phyloP scores from a whole-genome alignment of 768 basidiomycete genomes.

The Pisolithus tinctorius region DNA sequence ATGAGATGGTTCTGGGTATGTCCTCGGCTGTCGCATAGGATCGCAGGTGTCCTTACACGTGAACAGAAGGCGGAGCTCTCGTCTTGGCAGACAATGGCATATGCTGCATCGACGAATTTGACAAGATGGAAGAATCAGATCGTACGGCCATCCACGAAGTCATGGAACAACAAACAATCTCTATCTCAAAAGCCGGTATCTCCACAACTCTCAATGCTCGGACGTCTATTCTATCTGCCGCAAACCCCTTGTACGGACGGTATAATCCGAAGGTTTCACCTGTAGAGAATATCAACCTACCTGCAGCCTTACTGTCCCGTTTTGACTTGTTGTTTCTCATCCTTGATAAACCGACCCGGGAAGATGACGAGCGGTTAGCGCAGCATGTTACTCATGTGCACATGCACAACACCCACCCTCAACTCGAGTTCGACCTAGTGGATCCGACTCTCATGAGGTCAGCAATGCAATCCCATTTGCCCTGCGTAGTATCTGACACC shows the following conservation, averaged over 20 bases:
- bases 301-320: conserved; percentile 91
- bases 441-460: conserved; percentile 87
- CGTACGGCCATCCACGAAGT: conserved; percentile 99
- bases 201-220: conserved; percentile 97
- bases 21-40: conserved; percentile 5
- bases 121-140: conserved; percentile 99
- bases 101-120: conserved; percentile 99
- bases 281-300: conserved; percentile 98
- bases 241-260: conserved; percentile 95
- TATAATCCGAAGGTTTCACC: conserved; percentile 98
- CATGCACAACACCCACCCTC: conserved; percentile 90
- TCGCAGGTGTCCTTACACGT: conserved; percentile 6
- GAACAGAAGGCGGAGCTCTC: conserved; percentile 94
- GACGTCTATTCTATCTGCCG: conserved; percentile 95
- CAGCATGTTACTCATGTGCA: conserved; percentile 98
- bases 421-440: conserved; percentile 76
- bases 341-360: conserved; percentile 89
- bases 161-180: conserved; percentile 99
- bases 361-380: conserved; percentile 93
- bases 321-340: conserved; percentile 97
- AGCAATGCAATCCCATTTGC: conserved; percentile 6
- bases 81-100: conserved; percentile 99
- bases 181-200: conserved; percentile 98
- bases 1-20: conserved; percentile 97
- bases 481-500: conserved; percentile 3